Evolutionary conservation across 495 filamentous ascomycete species (phyloP).

Genomic region (Tuber magnatum): DNA sequence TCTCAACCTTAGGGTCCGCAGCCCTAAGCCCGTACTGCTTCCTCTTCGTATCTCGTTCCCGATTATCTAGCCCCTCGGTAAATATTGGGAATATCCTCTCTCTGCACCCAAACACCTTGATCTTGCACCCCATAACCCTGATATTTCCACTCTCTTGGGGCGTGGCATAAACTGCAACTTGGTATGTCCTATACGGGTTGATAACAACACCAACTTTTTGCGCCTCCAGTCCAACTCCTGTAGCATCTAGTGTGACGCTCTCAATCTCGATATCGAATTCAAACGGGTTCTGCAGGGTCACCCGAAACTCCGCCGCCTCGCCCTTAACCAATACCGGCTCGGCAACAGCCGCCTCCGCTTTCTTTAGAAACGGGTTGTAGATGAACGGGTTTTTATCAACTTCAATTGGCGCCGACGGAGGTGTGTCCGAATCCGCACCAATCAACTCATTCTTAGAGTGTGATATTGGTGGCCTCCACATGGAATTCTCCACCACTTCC

Average conservation of each 20-base stretch:
- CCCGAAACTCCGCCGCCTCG: slow-evolving; percentile 65
- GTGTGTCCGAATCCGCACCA: slow-evolving; percentile 49
- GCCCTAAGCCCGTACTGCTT: slow-evolving; percentile 64
- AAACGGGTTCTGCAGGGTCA: slow-evolving; percentile 87
- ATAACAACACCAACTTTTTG: slow-evolving; percentile 59
- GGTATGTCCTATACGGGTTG: slow-evolving; percentile 71
- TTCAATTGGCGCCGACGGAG: slow-evolving; percentile 48
- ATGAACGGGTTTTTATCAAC: slow-evolving; percentile 76
- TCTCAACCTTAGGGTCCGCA: slow-evolving; percentile 50
- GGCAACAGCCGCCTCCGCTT: slow-evolving; percentile 50
- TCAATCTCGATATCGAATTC: slow-evolving; percentile 89
- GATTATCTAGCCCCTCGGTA: slow-evolving; percentile 59
- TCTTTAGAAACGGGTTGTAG: slow-evolving; percentile 79
- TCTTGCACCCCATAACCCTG: slow-evolving; percentile 67
- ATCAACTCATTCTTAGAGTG: slow-evolving; percentile 66
- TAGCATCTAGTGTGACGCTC: slow-evolving; percentile 63
- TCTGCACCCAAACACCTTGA: slow-evolving; percentile 72
- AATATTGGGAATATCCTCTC: slow-evolving; percentile 81
- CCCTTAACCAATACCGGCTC: slow-evolving; percentile 67
- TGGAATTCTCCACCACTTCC: slow-evolving; percentile 53
- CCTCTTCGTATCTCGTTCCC: slow-evolving; percentile 62
- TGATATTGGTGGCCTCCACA: slow-evolving; percentile 56
- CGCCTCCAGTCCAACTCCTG: slow-evolving; percentile 63
- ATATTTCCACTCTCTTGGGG: slow-evolving; percentile 60
- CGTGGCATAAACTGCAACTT: slow-evolving; percentile 62